Evolutionary conservation across 1,284 basidiomycete species (phyloP).

Genomic region (Pseudozyma sp.): DNA sequence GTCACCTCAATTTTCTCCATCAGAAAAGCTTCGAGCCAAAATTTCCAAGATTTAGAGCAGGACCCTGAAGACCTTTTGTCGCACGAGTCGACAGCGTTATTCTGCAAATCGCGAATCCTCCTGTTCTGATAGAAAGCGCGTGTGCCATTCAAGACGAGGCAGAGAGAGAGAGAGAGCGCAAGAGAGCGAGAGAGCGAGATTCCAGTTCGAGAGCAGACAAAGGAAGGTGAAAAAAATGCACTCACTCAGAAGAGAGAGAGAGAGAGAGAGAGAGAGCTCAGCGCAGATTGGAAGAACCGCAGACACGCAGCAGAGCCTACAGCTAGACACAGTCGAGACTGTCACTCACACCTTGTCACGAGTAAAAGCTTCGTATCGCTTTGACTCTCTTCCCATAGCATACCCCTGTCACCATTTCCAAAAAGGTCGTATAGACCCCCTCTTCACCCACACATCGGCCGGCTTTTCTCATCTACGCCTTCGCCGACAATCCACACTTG

Average conservation of each 20-base stretch:
- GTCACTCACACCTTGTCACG: slow-evolving; percentile 2
- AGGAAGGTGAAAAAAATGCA: slow-evolving; percentile 7
- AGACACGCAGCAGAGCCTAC: not conserved
- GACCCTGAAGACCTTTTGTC: slow-evolving; percentile 18
- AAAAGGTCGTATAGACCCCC: slow-evolving; percentile 48
- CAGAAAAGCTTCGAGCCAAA: not conserved
- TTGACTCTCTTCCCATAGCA: not conserved
- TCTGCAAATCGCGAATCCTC: too few relatives aligned
- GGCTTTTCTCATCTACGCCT: slow-evolving; percentile 16
- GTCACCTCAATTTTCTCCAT: slow-evolving; percentile 3
- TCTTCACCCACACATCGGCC: slow-evolving; percentile 14
- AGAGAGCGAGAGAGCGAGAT: not conserved
- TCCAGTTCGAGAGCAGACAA: not conserved
- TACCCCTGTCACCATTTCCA: slow-evolving; percentile 2
- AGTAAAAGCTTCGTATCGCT: not conserved
- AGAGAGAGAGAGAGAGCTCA: slow-evolving; percentile 2
- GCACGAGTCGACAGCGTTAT: slow-evolving; percentile 8
- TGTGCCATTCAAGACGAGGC: not conserved
- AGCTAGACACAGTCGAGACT: not conserved
- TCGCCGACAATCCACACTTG: slow-evolving; percentile 13
- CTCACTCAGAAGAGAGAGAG: slow-evolving; percentile 2
- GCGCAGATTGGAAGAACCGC: not conserved
- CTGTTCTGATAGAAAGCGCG: too few relatives aligned
- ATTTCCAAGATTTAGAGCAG: not conserved
- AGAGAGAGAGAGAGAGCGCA: too few relatives aligned